These are phyloP conservation scores for Aspergillus fumigatus DNA, from an alignment of 2,329 filamentous ascomycete genomes.

Conservation along the genomic window DNA sequence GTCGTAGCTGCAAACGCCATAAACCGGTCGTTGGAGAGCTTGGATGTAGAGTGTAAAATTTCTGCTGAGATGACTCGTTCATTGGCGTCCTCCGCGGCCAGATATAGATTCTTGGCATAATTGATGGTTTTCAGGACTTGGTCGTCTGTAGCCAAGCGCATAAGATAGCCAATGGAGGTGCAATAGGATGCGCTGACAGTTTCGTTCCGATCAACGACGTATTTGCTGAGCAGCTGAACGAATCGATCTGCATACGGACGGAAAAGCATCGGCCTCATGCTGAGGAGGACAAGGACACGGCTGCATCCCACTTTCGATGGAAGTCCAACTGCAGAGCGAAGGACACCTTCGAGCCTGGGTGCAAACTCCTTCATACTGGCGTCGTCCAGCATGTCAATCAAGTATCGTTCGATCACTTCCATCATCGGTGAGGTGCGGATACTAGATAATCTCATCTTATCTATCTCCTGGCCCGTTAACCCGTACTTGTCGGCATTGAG, in stretches of 20 bases:
- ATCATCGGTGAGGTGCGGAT: constrained; percentile 85
- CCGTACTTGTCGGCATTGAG: constrained; percentile 81
- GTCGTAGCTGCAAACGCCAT: constrained; percentile 68
- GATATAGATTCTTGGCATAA: constrained; percentile 67
- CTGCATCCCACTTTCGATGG: constrained; percentile 92
- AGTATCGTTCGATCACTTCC: constrained; percentile 81
- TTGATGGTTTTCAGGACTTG: constrained; percentile 52
- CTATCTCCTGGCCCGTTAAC: constrained; percentile 81
- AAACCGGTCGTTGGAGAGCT: constrained; percentile 85
- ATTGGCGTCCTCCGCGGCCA: constrained; percentile 71
- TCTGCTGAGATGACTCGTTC: constrained; percentile 74
- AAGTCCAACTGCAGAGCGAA: constrained; percentile 83
- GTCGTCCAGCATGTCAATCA: constrained; percentile 74
- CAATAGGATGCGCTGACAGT: constrained; percentile 90
- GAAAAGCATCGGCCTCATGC: constrained; percentile 71
- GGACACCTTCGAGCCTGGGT: constrained; percentile 67
- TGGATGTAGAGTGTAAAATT: constrained; percentile 75
- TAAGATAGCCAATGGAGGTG: constrained; percentile 77
- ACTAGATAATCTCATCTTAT: constrained; percentile 75
- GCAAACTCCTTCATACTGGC: constrained; percentile 70
- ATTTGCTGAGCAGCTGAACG: constrained; percentile 71
- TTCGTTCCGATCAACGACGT: constrained; percentile 86
- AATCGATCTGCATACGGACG: constrained; percentile 70
- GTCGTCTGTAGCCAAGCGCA: constrained; percentile 59
- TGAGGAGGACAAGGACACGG: constrained; percentile 76